Evolutionary conservation across 345 rosid genomes (phyloP).

Genomic region (Hypericum perforatum): DNA sequence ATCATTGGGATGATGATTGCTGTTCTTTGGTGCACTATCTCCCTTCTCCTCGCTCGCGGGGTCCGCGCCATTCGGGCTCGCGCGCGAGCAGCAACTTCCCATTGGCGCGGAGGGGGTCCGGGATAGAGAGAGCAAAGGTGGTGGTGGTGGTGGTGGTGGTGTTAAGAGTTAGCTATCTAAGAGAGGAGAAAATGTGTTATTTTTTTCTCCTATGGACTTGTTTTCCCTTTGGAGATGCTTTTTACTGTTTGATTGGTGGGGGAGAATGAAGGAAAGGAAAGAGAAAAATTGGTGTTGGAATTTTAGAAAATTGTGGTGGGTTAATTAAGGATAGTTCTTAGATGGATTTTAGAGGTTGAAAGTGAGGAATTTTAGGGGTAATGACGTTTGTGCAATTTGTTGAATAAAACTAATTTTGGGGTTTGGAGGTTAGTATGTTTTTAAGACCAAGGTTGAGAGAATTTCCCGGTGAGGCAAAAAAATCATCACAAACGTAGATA

Average conservation of each 20-base stretch:
- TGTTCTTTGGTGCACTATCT: not conserved
- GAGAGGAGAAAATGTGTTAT: not conserved
- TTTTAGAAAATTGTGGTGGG: not conserved
- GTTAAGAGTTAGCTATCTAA: too few relatives aligned
- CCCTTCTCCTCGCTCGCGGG: conserved; percentile 1
- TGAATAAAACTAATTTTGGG: too few relatives aligned
- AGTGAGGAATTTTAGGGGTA: not conserved
- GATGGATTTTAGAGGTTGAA: not conserved
- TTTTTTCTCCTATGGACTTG: not conserved
- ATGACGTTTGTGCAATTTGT: not conserved
- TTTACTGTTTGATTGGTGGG: not conserved
- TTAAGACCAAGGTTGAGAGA: too few relatives aligned
- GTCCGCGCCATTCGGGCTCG: not conserved
- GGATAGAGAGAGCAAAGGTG: not conserved
- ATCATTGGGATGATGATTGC: not conserved
- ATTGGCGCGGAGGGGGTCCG: not conserved
- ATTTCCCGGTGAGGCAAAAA: too few relatives aligned
- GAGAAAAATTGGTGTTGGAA: not conserved
- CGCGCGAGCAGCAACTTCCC: conserved; percentile 6
- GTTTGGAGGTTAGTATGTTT: too few relatives aligned
- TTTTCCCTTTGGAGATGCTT: not conserved
- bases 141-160: not conserved
- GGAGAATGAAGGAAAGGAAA: not conserved
- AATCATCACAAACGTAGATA: too few relatives aligned
- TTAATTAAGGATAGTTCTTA: not conserved